Evolutionary conservation across 495 filamentous ascomycete genomes (phyloP), one percentile per base, ranked within the genome.

Genomic region (Parachaetomium inaequale): DNA sequence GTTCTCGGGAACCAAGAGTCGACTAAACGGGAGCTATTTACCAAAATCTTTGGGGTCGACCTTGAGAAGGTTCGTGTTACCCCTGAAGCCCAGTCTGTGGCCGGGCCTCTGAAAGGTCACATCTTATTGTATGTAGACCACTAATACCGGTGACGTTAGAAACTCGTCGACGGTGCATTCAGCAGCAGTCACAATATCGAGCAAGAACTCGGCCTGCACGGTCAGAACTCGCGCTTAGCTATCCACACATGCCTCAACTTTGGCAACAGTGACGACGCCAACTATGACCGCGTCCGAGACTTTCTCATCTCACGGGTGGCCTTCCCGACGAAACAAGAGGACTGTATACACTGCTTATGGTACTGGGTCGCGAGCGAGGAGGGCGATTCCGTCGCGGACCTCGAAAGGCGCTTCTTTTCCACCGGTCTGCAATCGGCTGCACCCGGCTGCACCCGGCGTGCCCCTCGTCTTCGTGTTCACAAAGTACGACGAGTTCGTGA

Each of bases 401-500:
- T 69, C 10, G 70, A 72, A 54, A 45, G 26, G 14, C 62, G 58
- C 36, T 72, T 72, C 62, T 70, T 72, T 29, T 17, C 53, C 6
- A 42, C 43, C 26, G 38, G 56, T 15, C 42, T 63, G 0, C 34
- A 25, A 12, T 26, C 36, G 11, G 55, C 66, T 0, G 62, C 69
- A 2, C 61, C 55, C 0, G 11, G 55, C 66, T 0, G 62, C 69
- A 2, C 61, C 55, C 0, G 55, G 65, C 12, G 50, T 70, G 6
- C 70, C 70, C 5, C 50, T 67, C 1, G 10, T 69, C 25, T 46
- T 72, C 19, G 38, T 68, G 6, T 72, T 69, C 17, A 72, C 68
- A 19, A 72, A 72, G 40, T 72, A 72, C 17, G 68, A 72, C 6
- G 70, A 72, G 49, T 72, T 72, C 38, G 63, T 70, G 14, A 47